Conservation (phyloP, 2,329 filamentous ascomycete genomes). For the Niveomyces coronatus region DNA sequence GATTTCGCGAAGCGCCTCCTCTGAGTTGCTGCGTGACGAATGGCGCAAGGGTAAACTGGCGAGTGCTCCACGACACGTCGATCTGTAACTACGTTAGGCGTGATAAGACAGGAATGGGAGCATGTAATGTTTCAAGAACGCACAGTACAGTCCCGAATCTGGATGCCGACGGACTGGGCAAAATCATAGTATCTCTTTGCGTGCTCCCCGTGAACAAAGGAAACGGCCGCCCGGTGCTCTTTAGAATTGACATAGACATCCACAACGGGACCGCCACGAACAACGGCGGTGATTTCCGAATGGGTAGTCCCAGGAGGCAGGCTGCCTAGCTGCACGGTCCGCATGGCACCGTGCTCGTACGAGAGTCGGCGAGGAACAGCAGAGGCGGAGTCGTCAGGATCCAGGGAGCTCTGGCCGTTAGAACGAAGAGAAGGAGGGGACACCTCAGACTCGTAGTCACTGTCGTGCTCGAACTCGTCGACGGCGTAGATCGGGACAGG, state of each 20-base stretch:
- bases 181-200: constrained; percentile 57
- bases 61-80: constrained; percentile 57
- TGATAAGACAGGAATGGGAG: background rate
- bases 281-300: constrained; percentile 50
- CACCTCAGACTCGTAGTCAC: constrained; percentile 2
- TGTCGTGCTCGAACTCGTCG: background rate
- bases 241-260: constrained; percentile 53
- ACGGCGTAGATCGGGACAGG: background rate
- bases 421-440: background rate
- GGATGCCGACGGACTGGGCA: constrained; percentile 54
- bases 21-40: constrained; percentile 56
- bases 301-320: constrained; percentile 53
- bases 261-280: constrained; percentile 62
- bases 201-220: constrained; percentile 55
- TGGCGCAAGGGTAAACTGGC: constrained; percentile 54
- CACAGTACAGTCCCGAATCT: constrained; percentile 41
- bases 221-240: constrained; percentile 53
- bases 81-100: too few species aligned
- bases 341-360: constrained; percentile 29
- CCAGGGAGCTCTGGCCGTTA: background rate
- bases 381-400: constrained; percentile 1
- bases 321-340: constrained; percentile 53
- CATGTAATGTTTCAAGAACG: too few species aligned
- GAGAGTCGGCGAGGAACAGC: constrained; percentile 10
- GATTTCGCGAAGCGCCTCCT: constrained; percentile 60